These are phyloP conservation scores for Amniculicola lignicola DNA, from an alignment of 495 filamentous ascomycete genomes.

Conservation along the genomic window DNA sequence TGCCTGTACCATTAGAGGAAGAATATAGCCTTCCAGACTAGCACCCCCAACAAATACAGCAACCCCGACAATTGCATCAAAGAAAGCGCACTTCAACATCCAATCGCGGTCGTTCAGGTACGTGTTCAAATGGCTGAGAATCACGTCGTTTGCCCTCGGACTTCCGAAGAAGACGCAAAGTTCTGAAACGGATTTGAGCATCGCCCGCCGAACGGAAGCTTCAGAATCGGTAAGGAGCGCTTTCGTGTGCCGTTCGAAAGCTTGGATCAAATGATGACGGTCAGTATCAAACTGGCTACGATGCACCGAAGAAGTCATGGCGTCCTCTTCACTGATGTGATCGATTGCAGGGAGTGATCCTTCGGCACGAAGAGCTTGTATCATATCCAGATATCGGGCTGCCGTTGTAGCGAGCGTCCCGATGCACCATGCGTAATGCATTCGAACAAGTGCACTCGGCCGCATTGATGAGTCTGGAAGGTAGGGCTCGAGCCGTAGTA, in stretches of 20 bases:
- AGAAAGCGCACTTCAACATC: slow-evolving; percentile 95
- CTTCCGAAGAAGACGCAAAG: slow-evolving; percentile 95
- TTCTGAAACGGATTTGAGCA: slow-evolving; percentile 87
- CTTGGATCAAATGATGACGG: slow-evolving; percentile 66
- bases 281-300: slow-evolving; percentile 82
- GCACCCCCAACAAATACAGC: slow-evolving; percentile 83
- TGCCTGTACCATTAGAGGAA: slow-evolving; percentile 96
- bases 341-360: slow-evolving; percentile 75
- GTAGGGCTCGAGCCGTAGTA: slow-evolving; percentile 75
- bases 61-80: slow-evolving; percentile 91
- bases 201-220: slow-evolving; percentile 83
- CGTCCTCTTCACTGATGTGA: slow-evolving; percentile 69
- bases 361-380: slow-evolving; percentile 80
- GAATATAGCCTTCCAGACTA: slow-evolving; percentile 89
- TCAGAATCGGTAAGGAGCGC: slow-evolving; percentile 82
- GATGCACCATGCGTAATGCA: slow-evolving; percentile 89
- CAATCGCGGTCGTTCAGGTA: slow-evolving; percentile 97
- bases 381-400: slow-evolving; percentile 80
- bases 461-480: slow-evolving; percentile 56
- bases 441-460: slow-evolving; percentile 65
- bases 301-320: slow-evolving; percentile 56
- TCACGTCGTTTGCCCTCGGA: slow-evolving; percentile 83
- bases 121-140: slow-evolving; percentile 92
- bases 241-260: slow-evolving; percentile 87
- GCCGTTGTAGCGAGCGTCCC: slow-evolving; percentile 90